Evolutionary conservation across 768 basidiomycete genomes (phyloP).

Genomic region (Vishniacozyma victoriae): DNA sequence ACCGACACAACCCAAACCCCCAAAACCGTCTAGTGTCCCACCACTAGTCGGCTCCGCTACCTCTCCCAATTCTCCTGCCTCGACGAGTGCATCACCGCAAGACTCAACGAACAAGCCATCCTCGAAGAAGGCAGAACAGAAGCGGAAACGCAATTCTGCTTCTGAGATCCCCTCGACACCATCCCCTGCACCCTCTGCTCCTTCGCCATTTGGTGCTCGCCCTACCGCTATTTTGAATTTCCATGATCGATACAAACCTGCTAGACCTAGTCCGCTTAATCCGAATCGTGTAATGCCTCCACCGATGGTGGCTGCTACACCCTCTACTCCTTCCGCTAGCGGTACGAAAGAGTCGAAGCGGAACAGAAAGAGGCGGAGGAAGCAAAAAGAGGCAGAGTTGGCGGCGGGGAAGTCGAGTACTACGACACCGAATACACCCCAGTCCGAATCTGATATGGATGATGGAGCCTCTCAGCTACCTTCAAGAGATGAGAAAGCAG

Average conservation of each 20-base stretch:
- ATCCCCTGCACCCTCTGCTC: neutral
- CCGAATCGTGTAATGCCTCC: neutral
- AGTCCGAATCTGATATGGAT: neutral
- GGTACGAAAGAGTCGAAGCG: slow-evolving; percentile 17
- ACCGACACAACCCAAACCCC: neutral
- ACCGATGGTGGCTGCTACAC: neutral
- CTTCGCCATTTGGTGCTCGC: neutral
- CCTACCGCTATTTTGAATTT: neutral
- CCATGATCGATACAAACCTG: slow-evolving; percentile 11
- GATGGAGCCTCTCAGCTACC: neutral
- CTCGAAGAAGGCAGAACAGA: neutral
- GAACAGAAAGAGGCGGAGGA: slow-evolving; percentile 24
- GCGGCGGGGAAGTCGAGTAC: neutral
- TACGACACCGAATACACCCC: neutral
- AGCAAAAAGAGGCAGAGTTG: slow-evolving; percentile 8
- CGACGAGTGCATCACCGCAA: neutral
- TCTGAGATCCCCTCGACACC: neutral
- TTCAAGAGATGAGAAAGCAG: neutral
- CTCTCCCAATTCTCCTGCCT: neutral
- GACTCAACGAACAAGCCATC: neutral
- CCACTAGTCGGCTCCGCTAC: neutral
- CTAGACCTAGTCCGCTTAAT: slow-evolving; percentile 13
- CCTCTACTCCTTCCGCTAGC: neutral
- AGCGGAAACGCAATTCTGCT: neutral
- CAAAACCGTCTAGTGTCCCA: neutral